Conservation (phyloP, 305 asterid genomes). For the Plantago coronopus region DNA sequence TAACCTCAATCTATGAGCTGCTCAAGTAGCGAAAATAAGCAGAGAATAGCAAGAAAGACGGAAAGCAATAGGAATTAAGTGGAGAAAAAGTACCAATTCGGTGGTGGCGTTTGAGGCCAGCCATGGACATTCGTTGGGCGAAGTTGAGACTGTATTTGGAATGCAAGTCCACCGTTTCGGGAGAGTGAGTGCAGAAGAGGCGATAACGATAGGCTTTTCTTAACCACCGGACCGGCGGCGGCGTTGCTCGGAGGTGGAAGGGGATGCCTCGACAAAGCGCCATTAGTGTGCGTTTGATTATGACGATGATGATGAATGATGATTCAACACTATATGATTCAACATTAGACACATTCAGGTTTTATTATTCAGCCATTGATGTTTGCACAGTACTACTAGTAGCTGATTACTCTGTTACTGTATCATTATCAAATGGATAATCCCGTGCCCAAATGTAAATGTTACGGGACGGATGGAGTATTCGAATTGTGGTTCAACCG, state of each 20-base stretch:
- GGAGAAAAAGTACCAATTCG: conserved; percentile 42
- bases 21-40: background rate
- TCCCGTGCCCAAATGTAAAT: too few relatives aligned
- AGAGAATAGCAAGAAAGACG: conserved; percentile 1
- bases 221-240: conserved; percentile 1
- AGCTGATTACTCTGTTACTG: too few relatives aligned
- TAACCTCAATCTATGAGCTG: too few relatives aligned
- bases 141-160: conserved; percentile 44
- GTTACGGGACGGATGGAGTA: too few relatives aligned
- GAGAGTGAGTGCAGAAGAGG: conserved; percentile 43
- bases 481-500: too few relatives aligned
- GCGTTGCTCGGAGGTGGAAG: conserved; percentile 25
- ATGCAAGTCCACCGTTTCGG: conserved; percentile 27
- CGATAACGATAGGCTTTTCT: conserved; percentile 26
- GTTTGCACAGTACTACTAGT: too few relatives aligned
- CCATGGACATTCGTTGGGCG: conserved; percentile 70
- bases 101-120: conserved; percentile 78
- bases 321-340: too few relatives aligned
- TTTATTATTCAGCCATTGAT: too few relatives aligned
- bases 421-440: too few relatives aligned
- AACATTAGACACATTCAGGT: too few relatives aligned
- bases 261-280: conserved; percentile 38
- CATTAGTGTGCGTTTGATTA: too few relatives aligned
- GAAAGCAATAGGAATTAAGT: background rate
- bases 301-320: too few relatives aligned